phyloP scores from a whole-genome alignment of 2,329 filamentous ascomycete genomes.

The Phialophora tarda region DNA sequence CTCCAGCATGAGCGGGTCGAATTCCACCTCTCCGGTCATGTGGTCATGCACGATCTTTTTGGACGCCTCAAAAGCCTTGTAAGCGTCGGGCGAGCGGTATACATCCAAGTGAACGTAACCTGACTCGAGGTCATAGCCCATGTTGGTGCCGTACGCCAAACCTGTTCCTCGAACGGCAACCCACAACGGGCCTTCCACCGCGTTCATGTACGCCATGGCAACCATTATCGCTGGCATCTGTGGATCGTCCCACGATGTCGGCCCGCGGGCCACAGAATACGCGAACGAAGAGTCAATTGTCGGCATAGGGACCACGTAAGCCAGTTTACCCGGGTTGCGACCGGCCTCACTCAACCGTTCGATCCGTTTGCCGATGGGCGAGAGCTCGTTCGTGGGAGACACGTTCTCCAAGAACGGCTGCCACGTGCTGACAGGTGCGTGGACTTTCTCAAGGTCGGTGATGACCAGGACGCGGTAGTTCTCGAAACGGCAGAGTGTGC shows the following conservation, averaged over 20 bases:
- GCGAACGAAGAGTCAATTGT: constrained; percentile 92
- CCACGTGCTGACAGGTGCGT: constrained; percentile 80
- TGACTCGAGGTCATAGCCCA: constrained; percentile 76
- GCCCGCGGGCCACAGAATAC: constrained; percentile 74
- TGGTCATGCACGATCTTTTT: constrained; percentile 76
- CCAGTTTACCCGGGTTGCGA: constrained; percentile 72
- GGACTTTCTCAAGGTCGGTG: constrained; percentile 76
- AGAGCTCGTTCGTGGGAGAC: constrained; percentile 61
- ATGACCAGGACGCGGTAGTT: constrained; percentile 88
- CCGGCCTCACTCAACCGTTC: constrained; percentile 78
- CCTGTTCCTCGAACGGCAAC: constrained; percentile 89
- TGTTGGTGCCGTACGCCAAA: constrained; percentile 86
- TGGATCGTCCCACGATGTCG: constrained; percentile 76
- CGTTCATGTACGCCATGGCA: constrained; percentile 86
- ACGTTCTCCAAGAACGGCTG: constrained; percentile 64
- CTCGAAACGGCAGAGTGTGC: constrained; percentile 76
- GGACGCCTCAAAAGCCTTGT: constrained; percentile 80
- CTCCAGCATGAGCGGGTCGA: constrained; percentile 84
- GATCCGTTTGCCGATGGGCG: constrained; percentile 72
- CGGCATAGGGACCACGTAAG: constrained; percentile 85
- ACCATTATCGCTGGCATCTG: constrained; percentile 83
- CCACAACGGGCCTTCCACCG: constrained; percentile 94
- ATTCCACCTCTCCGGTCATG: constrained; percentile 70
- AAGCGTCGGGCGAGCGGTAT: constrained; percentile 87
- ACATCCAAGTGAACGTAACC: constrained; percentile 84